phyloP scores from a whole-genome alignment of 495 filamentous ascomycete genomes.

The Tirmania nivea region DNA sequence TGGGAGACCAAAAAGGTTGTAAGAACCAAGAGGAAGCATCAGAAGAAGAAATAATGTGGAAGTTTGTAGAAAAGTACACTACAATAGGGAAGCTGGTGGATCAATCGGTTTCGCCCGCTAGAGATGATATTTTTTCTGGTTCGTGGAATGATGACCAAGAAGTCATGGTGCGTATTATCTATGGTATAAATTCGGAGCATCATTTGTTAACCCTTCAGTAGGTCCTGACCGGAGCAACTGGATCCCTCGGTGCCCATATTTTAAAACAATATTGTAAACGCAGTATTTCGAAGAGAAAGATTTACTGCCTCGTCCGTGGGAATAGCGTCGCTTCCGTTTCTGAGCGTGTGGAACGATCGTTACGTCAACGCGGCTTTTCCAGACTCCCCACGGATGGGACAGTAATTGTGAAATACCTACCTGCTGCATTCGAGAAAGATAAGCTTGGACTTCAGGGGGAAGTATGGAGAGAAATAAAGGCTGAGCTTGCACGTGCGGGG shows the following conservation, averaged over 20 bases:
- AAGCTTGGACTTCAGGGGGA: too few relatives aligned
- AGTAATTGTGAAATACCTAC: too few relatives aligned
- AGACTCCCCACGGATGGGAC: too few relatives aligned
- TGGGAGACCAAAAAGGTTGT: conserved; percentile 13
- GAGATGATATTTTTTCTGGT: too few relatives aligned
- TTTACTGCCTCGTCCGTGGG: conserved; percentile 39
- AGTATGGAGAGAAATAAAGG: too few relatives aligned
- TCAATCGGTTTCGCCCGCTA: too few relatives aligned
- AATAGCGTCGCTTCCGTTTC: conserved; percentile 24
- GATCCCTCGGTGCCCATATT: conserved; percentile 37
- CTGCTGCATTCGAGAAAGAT: too few relatives aligned
- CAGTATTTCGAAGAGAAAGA: conserved; percentile 15
- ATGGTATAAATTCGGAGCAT: too few relatives aligned
- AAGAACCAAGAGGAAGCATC: conserved; percentile 6
- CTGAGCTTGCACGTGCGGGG: too few relatives aligned
- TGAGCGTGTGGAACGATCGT: conserved; percentile 28
- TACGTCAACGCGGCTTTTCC: conserved; percentile 21
- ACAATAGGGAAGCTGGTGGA: conserved; percentile 8
- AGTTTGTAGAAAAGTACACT: conserved; percentile 25
- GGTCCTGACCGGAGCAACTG: conserved; percentile 42
- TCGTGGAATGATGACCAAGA: too few relatives aligned
- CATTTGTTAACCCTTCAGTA: too few relatives aligned
- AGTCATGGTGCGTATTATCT: too few relatives aligned
- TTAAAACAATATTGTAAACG: conserved; percentile 24
- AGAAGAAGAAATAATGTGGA: conserved; percentile 19